Evolutionary conservation across 148 eudicot genomes (phyloP).

Genomic region (Silene uniflora): DNA sequence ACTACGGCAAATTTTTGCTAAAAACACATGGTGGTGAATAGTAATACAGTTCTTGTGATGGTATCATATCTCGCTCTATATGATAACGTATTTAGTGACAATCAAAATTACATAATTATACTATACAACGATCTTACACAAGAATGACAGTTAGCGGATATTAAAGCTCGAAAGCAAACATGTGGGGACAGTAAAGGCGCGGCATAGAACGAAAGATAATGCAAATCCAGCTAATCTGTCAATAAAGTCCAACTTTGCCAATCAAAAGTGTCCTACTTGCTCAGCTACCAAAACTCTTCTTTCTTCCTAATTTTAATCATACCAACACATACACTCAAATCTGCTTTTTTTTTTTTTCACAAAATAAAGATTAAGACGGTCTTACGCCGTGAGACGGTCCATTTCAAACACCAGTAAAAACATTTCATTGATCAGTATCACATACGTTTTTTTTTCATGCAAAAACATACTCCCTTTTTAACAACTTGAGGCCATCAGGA

Average conservation of each 20-base stretch:
- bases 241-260: constrained; percentile 9
- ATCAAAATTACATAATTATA: too few relatives aligned
- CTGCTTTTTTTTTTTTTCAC: too few relatives aligned
- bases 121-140: too few relatives aligned
- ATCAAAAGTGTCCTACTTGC: not conserved
- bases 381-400: too few relatives aligned
- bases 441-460: not conserved
- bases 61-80: too few relatives aligned
- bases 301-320: not conserved
- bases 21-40: too few relatives aligned
- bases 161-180: not conserved
- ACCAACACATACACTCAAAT: not conserved
- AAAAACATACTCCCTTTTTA: not conserved
- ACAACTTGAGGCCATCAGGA: not conserved
- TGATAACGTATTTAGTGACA: too few relatives aligned
- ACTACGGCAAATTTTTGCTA: too few relatives aligned
- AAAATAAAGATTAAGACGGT: too few relatives aligned
- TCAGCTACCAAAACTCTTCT: not conserved
- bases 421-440: not conserved
- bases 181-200: constrained; percentile 7
- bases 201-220: not conserved
- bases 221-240: constrained; percentile 6
- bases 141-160: not conserved
- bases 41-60: too few relatives aligned
- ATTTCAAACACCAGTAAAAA: too few relatives aligned